phyloP scores from a whole-genome alignment of 768 basidiomycete genomes.

The Hysterangium stoloniferum region DNA sequence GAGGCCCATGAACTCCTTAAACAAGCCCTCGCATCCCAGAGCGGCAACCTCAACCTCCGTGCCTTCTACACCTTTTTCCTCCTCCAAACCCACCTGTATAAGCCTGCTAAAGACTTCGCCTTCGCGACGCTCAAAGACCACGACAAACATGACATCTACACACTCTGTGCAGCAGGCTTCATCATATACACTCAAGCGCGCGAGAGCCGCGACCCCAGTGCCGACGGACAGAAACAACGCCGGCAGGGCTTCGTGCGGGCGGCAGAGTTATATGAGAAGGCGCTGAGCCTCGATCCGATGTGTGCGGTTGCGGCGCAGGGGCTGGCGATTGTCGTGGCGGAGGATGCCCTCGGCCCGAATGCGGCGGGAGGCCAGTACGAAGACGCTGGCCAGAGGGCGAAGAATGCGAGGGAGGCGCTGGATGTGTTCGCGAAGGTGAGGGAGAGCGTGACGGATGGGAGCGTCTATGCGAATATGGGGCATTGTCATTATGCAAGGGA shows the following conservation, averaged over 20 bases:
- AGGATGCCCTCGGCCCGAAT: slow-evolving; percentile 73
- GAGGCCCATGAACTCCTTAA: slow-evolving; percentile 87
- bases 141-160: slow-evolving; percentile 84
- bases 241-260: slow-evolving; percentile 69
- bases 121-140: slow-evolving; percentile 78
- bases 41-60: slow-evolving; percentile 75
- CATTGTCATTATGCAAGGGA: slow-evolving; percentile 91
- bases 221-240: slow-evolving; percentile 51
- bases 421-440: slow-evolving; percentile 86
- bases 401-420: slow-evolving; percentile 80
- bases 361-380: slow-evolving; percentile 45
- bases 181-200: slow-evolving; percentile 80
- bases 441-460: slow-evolving; percentile 74
- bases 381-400: slow-evolving; percentile 55
- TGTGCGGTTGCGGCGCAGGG: slow-evolving; percentile 95
- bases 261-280: slow-evolving; percentile 91
- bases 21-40: slow-evolving; percentile 76
- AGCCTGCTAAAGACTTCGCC: slow-evolving; percentile 83
- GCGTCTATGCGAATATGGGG: slow-evolving; percentile 93
- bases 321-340: slow-evolving; percentile 87
- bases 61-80: slow-evolving; percentile 93
- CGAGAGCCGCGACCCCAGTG: slow-evolving; percentile 63
- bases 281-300: slow-evolving; percentile 70
- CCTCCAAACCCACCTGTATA: slow-evolving; percentile 61
- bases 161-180: slow-evolving; percentile 84